phyloP scores from a whole-genome alignment of 768 basidiomycete species.

The Chalciporus pseudorubinellus region DNA sequence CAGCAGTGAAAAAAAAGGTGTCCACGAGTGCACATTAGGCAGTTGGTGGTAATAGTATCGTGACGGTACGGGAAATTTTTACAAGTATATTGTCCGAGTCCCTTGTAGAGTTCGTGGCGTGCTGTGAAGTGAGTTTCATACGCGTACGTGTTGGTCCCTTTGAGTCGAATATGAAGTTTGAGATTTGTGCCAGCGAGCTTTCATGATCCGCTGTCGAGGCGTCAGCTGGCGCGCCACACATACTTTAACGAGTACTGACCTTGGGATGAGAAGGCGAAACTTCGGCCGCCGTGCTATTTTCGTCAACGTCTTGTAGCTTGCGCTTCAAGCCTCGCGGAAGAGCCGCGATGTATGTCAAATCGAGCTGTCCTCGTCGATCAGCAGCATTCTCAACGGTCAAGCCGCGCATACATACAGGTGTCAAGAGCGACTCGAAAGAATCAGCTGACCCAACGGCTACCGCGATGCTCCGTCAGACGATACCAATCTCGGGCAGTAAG shows the following conservation, averaged over 20 bases:
- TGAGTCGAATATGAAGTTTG: no score
- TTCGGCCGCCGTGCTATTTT: neutral
- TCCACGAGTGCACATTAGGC: neutral
- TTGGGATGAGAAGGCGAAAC: slow-evolving; percentile 12
- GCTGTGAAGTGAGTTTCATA: neutral
- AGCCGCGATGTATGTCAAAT: slow-evolving; percentile 19
- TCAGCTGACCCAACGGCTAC: slow-evolving; percentile 11
- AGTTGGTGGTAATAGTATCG: neutral
- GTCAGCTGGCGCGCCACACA: neutral
- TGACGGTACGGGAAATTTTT: no score
- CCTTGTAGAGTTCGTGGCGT: neutral
- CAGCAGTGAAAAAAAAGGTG: neutral
- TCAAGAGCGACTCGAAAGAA: slow-evolving; percentile 4
- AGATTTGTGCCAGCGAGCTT: slow-evolving; percentile 13
- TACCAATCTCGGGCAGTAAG: neutral
- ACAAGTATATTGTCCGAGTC: neutral
- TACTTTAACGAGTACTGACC: slow-evolving; percentile 2
- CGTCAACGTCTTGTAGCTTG: slow-evolving; percentile 21
- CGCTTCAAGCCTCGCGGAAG: slow-evolving; percentile 22
- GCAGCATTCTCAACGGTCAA: neutral
- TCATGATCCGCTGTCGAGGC: slow-evolving; percentile 15
- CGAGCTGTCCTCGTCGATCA: neutral
- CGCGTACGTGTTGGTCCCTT: neutral
- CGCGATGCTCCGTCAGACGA: neutral
- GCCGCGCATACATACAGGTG: slow-evolving; percentile 13